Conservation (phyloP, 768 basidiomycete genomes). For the Podaxis sp. region DNA sequence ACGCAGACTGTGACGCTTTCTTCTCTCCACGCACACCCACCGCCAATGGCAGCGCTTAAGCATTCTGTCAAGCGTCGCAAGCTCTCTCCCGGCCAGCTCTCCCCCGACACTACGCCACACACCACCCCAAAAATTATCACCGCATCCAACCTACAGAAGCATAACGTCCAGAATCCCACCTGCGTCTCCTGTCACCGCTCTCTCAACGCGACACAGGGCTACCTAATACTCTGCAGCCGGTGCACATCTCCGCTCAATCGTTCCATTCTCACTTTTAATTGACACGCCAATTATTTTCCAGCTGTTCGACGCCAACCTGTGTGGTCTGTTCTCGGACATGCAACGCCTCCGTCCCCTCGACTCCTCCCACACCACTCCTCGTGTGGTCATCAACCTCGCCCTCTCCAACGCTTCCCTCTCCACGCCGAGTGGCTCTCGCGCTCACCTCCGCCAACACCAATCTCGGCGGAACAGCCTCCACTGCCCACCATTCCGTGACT, state of each 20-base stretch:
- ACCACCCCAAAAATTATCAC: background rate
- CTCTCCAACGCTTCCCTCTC: slow-evolving; percentile 28
- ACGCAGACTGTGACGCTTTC: background rate
- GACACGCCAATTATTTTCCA: slow-evolving; percentile 15
- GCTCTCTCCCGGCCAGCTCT: background rate
- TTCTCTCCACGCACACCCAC: background rate
- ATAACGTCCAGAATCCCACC: background rate
- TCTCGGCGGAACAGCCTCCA: slow-evolving; percentile 5
- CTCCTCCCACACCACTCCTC: slow-evolving; percentile 37
- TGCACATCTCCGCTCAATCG: background rate
- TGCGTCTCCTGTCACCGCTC: slow-evolving; percentile 11
- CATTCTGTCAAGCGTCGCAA: background rate
- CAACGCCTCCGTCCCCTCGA: slow-evolving; percentile 31
- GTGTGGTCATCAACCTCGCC: slow-evolving; percentile 35
- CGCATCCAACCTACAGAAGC: background rate
- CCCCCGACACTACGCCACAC: background rate
- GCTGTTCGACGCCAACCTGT: slow-evolving; percentile 40
- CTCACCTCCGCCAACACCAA: slow-evolving; percentile 29
- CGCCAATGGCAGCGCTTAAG: background rate
- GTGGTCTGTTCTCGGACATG: slow-evolving; percentile 46
- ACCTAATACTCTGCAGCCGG: slow-evolving; percentile 7
- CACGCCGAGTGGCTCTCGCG: slow-evolving; percentile 27
- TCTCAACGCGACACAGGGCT: slow-evolving; percentile 1
- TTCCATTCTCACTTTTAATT: background rate
- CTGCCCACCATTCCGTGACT: slow-evolving; percentile 1